Conservation (phyloP, 441 rosid genomes). For the Eutrema salsugineum region DNA sequence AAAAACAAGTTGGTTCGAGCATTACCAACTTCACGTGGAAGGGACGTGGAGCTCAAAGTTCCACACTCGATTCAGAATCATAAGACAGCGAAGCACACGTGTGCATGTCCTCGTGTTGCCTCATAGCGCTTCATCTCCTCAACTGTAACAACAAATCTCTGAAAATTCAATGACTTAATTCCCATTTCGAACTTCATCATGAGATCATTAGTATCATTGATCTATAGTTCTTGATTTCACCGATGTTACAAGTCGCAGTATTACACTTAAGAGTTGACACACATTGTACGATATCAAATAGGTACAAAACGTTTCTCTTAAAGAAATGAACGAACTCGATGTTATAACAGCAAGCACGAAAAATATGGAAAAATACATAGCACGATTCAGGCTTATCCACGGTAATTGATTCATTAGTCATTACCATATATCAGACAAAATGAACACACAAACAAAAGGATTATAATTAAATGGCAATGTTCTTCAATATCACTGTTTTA, state of each 20-base stretch:
- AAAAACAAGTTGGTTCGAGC: slow-evolving; percentile 25
- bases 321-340: not conserved
- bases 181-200: not conserved
- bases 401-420: not conserved
- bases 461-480: not conserved
- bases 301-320: not conserved
- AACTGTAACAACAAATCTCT: not conserved
- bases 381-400: not conserved
- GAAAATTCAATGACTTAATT: not conserved
- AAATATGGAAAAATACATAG: not conserved
- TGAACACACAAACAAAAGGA: not conserved
- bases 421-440: not conserved
- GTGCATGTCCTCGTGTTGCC: slow-evolving; percentile 26
- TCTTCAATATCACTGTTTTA: not conserved
- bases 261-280: not conserved
- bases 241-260: not conserved
- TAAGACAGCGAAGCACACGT: slow-evolving; percentile 33
- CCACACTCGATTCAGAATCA: slow-evolving; percentile 22
- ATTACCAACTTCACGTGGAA: slow-evolving; percentile 24
- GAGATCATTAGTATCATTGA: not conserved
- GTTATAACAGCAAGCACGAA: not conserved
- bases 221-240: not conserved
- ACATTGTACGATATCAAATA: not conserved
- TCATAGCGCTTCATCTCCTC: slow-evolving; percentile 20
- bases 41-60: slow-evolving; percentile 31